These are phyloP conservation scores for Clarireedia homoeocarpa DNA, from an alignment of 2,329 filamentous ascomycete species.

Conservation along the genomic window DNA sequence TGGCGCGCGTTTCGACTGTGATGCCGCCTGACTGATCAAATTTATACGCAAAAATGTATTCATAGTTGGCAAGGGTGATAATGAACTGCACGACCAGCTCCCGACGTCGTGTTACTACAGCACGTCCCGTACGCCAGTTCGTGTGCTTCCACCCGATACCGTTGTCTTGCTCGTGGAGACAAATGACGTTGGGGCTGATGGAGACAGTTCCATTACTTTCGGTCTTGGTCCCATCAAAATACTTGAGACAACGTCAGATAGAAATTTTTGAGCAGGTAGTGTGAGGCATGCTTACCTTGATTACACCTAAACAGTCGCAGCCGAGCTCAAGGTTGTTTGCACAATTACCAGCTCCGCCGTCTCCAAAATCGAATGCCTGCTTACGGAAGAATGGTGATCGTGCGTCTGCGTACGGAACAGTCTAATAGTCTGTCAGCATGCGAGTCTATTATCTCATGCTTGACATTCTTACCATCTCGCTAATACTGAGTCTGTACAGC, in stretches of 20 bases:
- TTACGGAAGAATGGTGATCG: slow-evolving; percentile 56
- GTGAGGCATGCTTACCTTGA: slow-evolving; percentile 26
- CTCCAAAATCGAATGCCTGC: slow-evolving; percentile 62
- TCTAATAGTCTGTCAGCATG: neutral
- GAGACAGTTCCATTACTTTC: slow-evolving; percentile 46
- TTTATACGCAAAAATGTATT: slow-evolving; percentile 59
- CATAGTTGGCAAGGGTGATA: slow-evolving; percentile 63
- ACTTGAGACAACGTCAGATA: slow-evolving; percentile 27
- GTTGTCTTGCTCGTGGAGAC: slow-evolving; percentile 61
- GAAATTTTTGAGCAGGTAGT: neutral
- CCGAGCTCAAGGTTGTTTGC: slow-evolving; percentile 60
- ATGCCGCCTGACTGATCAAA: slow-evolving; percentile 57
- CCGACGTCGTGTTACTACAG: slow-evolving; percentile 52
- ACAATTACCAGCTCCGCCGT: slow-evolving; percentile 54
- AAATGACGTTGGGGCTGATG: slow-evolving; percentile 52
- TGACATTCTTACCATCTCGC: slow-evolving; percentile 41
- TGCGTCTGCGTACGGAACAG: slow-evolving; percentile 35
- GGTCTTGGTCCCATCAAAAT: slow-evolving; percentile 49
- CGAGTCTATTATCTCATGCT: neutral
- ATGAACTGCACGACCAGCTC: slow-evolving; percentile 61
- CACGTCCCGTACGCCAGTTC: slow-evolving; percentile 56
- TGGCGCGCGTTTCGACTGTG: slow-evolving; percentile 54
- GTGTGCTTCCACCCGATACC: slow-evolving; percentile 66
- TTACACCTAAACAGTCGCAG: slow-evolving; percentile 61
- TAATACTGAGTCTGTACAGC: slow-evolving; percentile 49